Evolutionary conservation across 2,329 filamentous ascomycete genomes (phyloP).

Genomic region (Exophiala mesophila): DNA sequence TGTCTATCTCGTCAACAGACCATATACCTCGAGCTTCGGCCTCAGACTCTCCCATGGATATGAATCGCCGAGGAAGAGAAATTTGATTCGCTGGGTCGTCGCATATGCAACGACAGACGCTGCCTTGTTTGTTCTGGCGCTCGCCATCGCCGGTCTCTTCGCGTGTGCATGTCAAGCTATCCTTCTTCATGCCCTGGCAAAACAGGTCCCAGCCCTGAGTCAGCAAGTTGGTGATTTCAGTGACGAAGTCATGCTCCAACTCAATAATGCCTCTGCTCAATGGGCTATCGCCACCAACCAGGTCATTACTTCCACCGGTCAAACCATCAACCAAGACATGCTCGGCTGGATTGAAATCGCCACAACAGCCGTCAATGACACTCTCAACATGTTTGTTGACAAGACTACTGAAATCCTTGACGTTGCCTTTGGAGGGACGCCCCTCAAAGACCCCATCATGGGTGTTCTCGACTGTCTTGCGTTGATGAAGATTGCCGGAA

Average conservation of each 20-base stretch:
- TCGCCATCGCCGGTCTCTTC: constrained; percentile 76
- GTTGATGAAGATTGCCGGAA: constrained; percentile 73
- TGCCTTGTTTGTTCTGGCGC: constrained; percentile 78
- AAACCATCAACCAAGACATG: constrained; percentile 75
- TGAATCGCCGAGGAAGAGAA: constrained; percentile 59
- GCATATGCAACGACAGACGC: constrained; percentile 82
- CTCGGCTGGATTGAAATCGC: constrained; percentile 83
- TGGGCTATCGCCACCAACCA: constrained; percentile 76
- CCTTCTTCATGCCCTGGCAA: constrained; percentile 67
- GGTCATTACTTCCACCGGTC: constrained; percentile 60
- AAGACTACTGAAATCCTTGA: constrained; percentile 71
- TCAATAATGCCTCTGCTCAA: constrained; percentile 66
- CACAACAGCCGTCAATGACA: constrained; percentile 76
- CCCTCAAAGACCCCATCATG: constrained; percentile 71
- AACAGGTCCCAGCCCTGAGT: constrained; percentile 70
- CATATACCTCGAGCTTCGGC: constrained; percentile 67
- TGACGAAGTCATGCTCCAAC: constrained; percentile 65
- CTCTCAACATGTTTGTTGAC: constrained; percentile 74
- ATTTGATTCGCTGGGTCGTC: constrained; percentile 74
- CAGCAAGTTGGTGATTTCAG: constrained; percentile 73
- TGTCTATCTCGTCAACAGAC: constrained; percentile 79
- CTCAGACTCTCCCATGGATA: constrained; percentile 56
- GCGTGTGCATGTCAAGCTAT: constrained; percentile 78
- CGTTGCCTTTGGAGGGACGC: constrained; percentile 72
- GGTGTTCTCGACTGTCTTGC: constrained; percentile 84